Base-by-base conservation (phyloP, 768 basidiomycete genomes). In the Psilocybe azurescens region DNA sequence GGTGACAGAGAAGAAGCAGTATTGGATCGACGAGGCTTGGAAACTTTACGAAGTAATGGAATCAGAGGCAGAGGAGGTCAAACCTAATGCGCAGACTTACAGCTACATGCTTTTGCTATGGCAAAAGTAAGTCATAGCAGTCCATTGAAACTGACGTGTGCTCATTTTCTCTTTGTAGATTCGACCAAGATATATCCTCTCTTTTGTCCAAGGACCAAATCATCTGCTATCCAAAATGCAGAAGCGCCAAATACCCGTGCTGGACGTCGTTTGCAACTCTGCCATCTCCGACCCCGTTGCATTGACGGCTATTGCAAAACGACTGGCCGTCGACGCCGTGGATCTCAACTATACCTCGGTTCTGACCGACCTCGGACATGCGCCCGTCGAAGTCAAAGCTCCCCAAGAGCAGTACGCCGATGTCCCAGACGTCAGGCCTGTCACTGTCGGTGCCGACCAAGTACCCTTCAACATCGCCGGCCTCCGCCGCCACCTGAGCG, bases 401-500 rank as follows among this genome's bases (percentile, higher is more conserved):
- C 86, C 71, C 14, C 46, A 68, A 20, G 61, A 67, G 41, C 48
- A 78, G 1, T 85, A 87, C 3, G 75, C 77, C 36, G 70, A 77
- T 33, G 80, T 91, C 0, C 89, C 90, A 0, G 86, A 89, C 59
- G 88, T 83, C 5, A 75, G 62, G 14, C 91, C 92, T 6, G 91
- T 93, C 2, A 54, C 29, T 10, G n/a, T 16, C 32, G 3, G 4
- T n/a, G 14, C 41, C 4, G 41, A 13, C 14, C 80, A 84, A 64
- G 76, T 92, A 6, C 91, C 91, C 1, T 94, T 92, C 77, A 93
- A 94, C 70, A 80, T 95, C 54, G 79, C 83, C 20, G 86, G 84
- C 54, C 81, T 95, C 36, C 87, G 92, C 20, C 82, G 83, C 24
- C 89, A 91, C 69, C 83, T 96, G 18, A 77, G 84, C 2, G 76